phyloP scores from a whole-genome alignment of 2,329 filamentous ascomycete genomes.

The Colletotrichum echinochloae region DNA sequence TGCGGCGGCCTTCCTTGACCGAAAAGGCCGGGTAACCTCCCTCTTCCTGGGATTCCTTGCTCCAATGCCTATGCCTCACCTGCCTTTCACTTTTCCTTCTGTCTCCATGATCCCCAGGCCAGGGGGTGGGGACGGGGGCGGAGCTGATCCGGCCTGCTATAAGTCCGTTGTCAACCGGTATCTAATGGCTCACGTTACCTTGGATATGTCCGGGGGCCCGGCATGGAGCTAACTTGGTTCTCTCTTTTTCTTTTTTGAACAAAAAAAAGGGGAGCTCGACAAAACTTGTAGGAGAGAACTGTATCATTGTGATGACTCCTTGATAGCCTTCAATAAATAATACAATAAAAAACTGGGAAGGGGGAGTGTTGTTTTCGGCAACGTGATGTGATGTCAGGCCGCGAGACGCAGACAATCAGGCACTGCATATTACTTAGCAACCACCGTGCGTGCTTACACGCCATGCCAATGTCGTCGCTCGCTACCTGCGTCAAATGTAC shows the following conservation, averaged over 20 bases:
- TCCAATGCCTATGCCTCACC: no score
- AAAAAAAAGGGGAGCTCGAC: not conserved
- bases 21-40: conserved; percentile 17
- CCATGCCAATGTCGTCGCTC: not conserved
- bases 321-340: no score
- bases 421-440: not conserved
- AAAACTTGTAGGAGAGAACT: conserved; percentile 1
- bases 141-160: no score
- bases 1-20: conserved; percentile 8
- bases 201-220: no score
- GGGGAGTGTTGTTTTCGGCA: not conserved
- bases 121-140: no score
- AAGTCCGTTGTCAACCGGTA: conserved; percentile 1
- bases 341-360: not conserved
- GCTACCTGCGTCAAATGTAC: not conserved
- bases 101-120: not conserved
- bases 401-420: not conserved
- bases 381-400: not conserved
- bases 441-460: not conserved
- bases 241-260: no score
- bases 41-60: not conserved
- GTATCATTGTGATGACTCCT: not conserved
- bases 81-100: no score
- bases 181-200: no score
- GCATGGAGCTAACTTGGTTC: no score